A percentile compares a stretch with the other conserved stretches of the same genome.
Evolutionary conservation across 2,329 filamentous ascomycete genomes (phyloP).

Genomic region (Colletotrichum graminicola): DNA sequence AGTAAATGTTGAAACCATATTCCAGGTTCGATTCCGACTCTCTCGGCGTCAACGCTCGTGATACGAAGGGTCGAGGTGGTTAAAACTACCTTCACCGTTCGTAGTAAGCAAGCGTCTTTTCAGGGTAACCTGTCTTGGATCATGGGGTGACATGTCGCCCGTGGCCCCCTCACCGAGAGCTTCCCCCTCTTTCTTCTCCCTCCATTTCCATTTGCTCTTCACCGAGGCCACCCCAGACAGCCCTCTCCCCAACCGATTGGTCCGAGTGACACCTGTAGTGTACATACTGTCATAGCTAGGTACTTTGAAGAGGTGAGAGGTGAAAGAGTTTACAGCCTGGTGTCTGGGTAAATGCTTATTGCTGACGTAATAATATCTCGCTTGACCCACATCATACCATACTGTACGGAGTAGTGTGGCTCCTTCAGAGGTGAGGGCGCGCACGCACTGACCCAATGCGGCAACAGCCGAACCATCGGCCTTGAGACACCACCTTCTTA

Average conservation of each 20-base stretch:
- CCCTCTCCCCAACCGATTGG: slow-evolving; percentile 17
- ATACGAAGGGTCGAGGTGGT: neutral
- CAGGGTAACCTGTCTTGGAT: slow-evolving; percentile 18
- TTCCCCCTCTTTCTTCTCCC: neutral
- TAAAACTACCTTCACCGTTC: neutral
- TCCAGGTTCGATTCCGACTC: neutral
- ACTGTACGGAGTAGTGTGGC: no score
- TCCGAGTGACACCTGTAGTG: neutral
- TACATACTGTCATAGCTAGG: no score
- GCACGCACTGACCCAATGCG: slow-evolving; percentile 24
- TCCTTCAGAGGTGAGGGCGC: no score
- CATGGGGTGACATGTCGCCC: slow-evolving; percentile 10
- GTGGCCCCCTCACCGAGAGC: slow-evolving; percentile 17
- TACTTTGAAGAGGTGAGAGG: neutral
- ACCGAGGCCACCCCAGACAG: slow-evolving; percentile 16
- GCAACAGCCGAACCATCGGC: slow-evolving; percentile 22
- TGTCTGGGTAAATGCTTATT: no score
- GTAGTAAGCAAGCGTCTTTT: neutral
- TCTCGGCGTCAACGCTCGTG: no score
- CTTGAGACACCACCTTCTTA: slow-evolving; percentile 10
- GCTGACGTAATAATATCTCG: no score
- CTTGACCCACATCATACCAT: no score
- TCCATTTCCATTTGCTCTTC: slow-evolving; percentile 8
- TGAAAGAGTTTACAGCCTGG: no score
- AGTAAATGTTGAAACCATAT: no score